A percentile compares a stretch with the other conserved stretches of the same genome.
Conservation (phyloP, 306 rosid genomes). For the Acacia confusa region DNA sequence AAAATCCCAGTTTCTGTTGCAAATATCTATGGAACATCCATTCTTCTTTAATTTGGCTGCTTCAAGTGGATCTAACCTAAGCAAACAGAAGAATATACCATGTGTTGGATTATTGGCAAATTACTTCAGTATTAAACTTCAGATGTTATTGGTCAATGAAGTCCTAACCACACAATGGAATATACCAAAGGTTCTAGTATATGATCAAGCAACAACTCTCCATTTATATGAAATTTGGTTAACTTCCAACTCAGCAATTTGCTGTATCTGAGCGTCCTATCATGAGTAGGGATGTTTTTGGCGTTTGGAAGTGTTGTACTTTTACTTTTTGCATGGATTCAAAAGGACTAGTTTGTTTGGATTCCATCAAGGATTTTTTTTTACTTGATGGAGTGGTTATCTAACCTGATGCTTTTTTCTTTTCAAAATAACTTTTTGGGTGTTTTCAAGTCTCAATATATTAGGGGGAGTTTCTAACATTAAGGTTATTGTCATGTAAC, state of each 20-base stretch:
- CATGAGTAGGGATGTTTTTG: not conserved
- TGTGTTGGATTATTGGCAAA: not conserved
- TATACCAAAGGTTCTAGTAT: too few relatives aligned
- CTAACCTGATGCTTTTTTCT: too few relatives aligned
- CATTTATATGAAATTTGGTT: not conserved
- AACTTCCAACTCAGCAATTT: not conserved
- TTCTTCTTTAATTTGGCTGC: constrained; percentile 21
- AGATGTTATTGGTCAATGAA: not conserved
- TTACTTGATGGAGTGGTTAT: too few relatives aligned
- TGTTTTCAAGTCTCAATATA: too few relatives aligned
- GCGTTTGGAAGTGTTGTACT: not conserved
- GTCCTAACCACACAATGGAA: not conserved
- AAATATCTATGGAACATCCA: constrained; percentile 1
- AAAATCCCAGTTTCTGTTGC: not conserved
- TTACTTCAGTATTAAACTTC: not conserved
- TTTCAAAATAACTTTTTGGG: too few relatives aligned
- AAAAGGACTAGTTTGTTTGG: not conserved
- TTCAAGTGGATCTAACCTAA: not conserved
- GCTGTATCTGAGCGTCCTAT: not conserved
- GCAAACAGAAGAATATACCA: not conserved
- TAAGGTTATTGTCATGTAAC: too few relatives aligned
- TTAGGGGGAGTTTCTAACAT: too few relatives aligned
- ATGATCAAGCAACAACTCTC: constrained; percentile 1
- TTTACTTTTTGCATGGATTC: not conserved
- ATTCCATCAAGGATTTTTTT: not conserved